phyloP scores from a whole-genome alignment of 148 eudicot genomes.

The Fagopyrum tataricum region DNA sequence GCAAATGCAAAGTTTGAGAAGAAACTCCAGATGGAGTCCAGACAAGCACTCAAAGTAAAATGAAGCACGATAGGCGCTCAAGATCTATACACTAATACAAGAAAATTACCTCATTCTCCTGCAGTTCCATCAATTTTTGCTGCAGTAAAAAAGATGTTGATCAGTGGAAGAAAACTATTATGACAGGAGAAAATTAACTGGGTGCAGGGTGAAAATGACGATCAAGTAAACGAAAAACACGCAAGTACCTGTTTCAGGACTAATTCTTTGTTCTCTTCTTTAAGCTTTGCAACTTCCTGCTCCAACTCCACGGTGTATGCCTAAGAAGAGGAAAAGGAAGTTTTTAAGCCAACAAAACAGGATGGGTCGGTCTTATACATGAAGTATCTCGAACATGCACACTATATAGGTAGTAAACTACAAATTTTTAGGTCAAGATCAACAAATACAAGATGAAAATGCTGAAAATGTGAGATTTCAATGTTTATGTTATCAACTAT shows the following conservation, averaged over 20 bases:
- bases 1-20: neutral
- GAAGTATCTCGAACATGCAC: neutral
- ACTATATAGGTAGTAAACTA: neutral
- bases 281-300: conserved; percentile 73
- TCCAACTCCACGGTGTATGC: conserved; percentile 91
- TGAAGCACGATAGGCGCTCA: neutral
- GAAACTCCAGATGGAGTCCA: neutral
- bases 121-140: conserved; percentile 70
- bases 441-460: neutral
- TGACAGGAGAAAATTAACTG: neutral
- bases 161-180: neutral
- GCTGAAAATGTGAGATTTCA: neutral
- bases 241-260: conserved; percentile 57
- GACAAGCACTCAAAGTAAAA: neutral
- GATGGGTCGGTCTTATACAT: neutral
- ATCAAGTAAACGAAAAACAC: neutral
- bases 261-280: conserved; percentile 65
- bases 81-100: neutral
- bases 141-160: conserved; percentile 28
- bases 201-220: neutral
- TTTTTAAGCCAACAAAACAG: neutral
- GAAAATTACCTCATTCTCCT: conserved; percentile 73
- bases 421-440: neutral
- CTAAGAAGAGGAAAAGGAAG: conserved; percentile 24
- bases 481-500: conserved; percentile 2